Evolutionary conservation across 2,329 filamentous ascomycete genomes (phyloP), one percentile per base, ranked within the genome.

Genomic region (Arthrobotrys sinensis): DNA sequence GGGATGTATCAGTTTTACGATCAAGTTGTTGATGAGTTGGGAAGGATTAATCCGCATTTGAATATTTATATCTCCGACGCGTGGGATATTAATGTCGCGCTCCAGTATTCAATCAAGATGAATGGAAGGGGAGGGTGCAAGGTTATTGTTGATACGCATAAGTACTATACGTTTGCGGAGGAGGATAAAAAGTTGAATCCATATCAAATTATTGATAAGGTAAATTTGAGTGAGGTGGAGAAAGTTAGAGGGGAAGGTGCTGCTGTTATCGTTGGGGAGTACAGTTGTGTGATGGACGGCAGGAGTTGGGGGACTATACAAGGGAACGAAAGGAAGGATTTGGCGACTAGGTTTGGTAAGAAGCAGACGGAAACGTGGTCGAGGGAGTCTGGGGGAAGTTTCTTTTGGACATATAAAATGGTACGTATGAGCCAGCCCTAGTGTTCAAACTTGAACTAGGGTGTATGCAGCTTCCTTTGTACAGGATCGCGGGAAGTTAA

Each of bases 381-480:
- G 70, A 81, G 85, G n/a, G 85, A 85, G 52, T 83, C 87, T 12
- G 87, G 86, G 1, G 89, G 88, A 0, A 85, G 85, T 36, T 89
- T 87, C 81, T 90, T 90, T 83, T 90, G 88, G 89, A 90, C 88
- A 0, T 88, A 85, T 81, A 88, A 88, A 68, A 90, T 90, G 88
- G 75, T 72, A 32, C 36, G 38, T 19, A 38, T 46, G 48, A 69
- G 40, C 36, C 28, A 57, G 36, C 14, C 28, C 10, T 40, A 28
- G 24, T 2, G 4, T 28, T 28, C 24, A 28, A 4, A 28, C 24
- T 28, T 28, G 24, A 28, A 28, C 24, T 28, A 28, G 24, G 24
- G 24, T 4, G 24, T 4, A 28, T 28, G 24, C 24, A 28, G 24
- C 24, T 28, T 28, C 24, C 24, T 28, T 28, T 4, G 24, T 28